phyloP scores from a whole-genome alignment of 345 rosid genomes.

The Litchi chinensis region DNA sequence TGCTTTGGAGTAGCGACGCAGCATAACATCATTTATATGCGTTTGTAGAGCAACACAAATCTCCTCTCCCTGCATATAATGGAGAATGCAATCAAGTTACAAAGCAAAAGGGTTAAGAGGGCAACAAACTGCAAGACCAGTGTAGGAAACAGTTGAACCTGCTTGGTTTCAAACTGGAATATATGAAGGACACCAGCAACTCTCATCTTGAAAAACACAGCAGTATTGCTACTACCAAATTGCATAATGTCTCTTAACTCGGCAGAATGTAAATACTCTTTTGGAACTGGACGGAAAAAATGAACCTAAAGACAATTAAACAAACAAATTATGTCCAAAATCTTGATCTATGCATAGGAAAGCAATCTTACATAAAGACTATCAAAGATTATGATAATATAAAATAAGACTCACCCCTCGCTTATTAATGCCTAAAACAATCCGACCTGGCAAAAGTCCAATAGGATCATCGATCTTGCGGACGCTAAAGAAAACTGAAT shows the following conservation, averaged over 20 bases:
- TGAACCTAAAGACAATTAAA: constrained; percentile 60
- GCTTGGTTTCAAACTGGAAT: constrained; percentile 97
- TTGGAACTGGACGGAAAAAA: constrained; percentile 97
- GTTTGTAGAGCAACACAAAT: constrained; percentile 98
- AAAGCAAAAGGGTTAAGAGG: constrained; percentile 5
- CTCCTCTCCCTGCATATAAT: constrained; percentile 82
- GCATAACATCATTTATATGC: constrained; percentile 97
- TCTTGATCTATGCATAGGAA: not conserved
- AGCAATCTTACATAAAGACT: not conserved
- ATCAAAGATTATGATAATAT: not conserved
- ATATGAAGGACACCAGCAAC: constrained; percentile 99
- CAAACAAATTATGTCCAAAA: constrained; percentile 18
- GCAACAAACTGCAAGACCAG: not conserved
- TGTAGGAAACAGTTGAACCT: constrained; percentile 45
- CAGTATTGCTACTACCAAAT: constrained; percentile 97
- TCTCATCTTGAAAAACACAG: constrained; percentile 97
- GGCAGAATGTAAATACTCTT: constrained; percentile 93
- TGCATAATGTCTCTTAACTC: constrained; percentile 98
- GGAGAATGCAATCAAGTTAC: not conserved
- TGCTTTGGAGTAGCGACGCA: constrained; percentile 97
- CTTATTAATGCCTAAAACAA: constrained; percentile 91
- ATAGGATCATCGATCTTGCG: constrained; percentile 99
- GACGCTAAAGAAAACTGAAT: constrained; percentile 88
- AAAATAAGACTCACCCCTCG: constrained; percentile 75
- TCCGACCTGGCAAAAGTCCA: constrained; percentile 92